Conservation (phyloP, 2,329 filamentous ascomycete genomes). For the Knufia petricola region DNA sequence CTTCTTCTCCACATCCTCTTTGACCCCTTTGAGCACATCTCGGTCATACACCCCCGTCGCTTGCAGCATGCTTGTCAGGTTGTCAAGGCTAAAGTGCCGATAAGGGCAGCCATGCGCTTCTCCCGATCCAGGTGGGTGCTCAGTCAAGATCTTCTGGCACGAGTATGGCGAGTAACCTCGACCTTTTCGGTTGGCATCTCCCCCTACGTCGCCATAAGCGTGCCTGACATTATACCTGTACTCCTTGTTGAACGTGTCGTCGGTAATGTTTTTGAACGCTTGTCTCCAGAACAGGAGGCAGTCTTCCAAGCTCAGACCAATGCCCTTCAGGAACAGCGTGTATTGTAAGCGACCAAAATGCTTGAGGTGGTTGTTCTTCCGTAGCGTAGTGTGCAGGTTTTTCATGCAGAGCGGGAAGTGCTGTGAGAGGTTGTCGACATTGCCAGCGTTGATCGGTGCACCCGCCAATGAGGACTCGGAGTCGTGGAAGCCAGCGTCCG, state of each 20-base stretch:
- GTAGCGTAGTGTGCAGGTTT: conserved; percentile 73
- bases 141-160: conserved; percentile 89
- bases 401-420: conserved; percentile 94
- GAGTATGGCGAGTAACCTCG: conserved; percentile 84
- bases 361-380: conserved; percentile 83
- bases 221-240: conserved; percentile 98
- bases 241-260: conserved; percentile 94
- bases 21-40: conserved; percentile 67
- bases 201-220: conserved; percentile 86
- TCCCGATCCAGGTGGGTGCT: conserved; percentile 74
- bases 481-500: conserved; percentile 69
- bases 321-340: conserved; percentile 90
- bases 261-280: conserved; percentile 74
- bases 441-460: conserved; percentile 64
- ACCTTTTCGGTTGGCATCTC: conserved; percentile 76
- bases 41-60: conserved; percentile 69
- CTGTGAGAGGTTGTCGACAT: conserved; percentile 67
- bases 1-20: conserved; percentile 78
- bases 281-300: conserved; percentile 85
- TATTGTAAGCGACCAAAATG: conserved; percentile 92
- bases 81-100: conserved; percentile 81
- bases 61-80: conserved; percentile 67
- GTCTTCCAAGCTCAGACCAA: conserved; percentile 86
- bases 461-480: conserved; percentile 56
- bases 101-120: conserved; percentile 96